Base-by-base conservation (phyloP, 371 early-diverging fungal genomes). In the Encephalitozoon romaleae region DNA sequence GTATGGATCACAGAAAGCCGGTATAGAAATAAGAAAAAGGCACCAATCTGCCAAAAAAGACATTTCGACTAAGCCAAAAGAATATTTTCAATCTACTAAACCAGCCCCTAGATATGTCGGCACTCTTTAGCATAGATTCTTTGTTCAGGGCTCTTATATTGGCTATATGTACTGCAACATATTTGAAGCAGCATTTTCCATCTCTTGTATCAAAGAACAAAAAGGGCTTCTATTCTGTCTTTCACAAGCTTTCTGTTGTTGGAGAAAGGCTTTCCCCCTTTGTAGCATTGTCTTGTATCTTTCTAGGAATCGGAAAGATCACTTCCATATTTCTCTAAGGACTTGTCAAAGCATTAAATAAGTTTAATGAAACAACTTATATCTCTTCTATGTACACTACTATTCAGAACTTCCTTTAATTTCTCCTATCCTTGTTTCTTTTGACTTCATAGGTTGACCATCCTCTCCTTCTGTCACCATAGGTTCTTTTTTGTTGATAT, bases 121-220 rank as follows among this genome's bases (percentile, higher is more conserved):
- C 91, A 51, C 86, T 92, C 43, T 90, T 91, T 75, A 88, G 90
- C 82, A 90, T 92, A 71, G 87, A 89, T 67, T 88, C 90, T 28
- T 84, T 91, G 41, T 79, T 91, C n/a, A 84, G 90, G 39, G 88
- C 90, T 15, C 81, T 90, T 45, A 81, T 91, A 38, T 85, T 91
- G 3, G 70, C 88, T 42, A 88, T 91, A 52, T 91, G 91, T 82
- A 91, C 91, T 3, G 88, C 88, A 81, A 89, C 91, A 21, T 90
- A 90, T 80, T 78, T 90, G 25, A 86, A 88, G 28, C 88, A 88
- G 26, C 89, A 89, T 78, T 88, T 89, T 70, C 91, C 92, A 21
- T 87, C 89, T 5, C 77, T 90, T 28, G 49, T 90, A 9, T 87
- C 88, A 78, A 86, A 87, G 66, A 88, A 89, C 74, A 89, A 89